Percentiles rank a stretch among this genome's conserved stretches.
Evolutionary conservation across 441 rosid species (phyloP).

Genomic region (Adansonia gregorii): DNA sequence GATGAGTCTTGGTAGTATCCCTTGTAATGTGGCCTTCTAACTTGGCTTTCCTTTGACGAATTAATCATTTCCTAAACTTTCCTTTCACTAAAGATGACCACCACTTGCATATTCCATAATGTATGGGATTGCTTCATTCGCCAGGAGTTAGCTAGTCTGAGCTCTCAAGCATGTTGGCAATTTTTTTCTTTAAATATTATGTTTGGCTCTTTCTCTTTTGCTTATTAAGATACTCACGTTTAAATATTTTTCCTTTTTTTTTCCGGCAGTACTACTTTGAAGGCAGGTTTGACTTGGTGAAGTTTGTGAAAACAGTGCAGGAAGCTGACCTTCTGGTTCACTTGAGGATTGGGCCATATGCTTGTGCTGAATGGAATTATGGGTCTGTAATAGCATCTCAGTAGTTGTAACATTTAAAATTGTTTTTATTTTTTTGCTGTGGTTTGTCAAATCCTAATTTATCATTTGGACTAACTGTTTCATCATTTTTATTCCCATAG

Average conservation of each 20-base stretch:
- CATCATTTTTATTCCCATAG: not conserved
- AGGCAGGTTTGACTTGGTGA: slow-evolving; percentile 72
- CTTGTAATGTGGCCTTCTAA: slow-evolving; percentile 1
- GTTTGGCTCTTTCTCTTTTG: not conserved
- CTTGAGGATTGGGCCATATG: slow-evolving; percentile 76
- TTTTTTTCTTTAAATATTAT: not conserved
- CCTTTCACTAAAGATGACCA: not conserved
- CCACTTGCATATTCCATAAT: not conserved
- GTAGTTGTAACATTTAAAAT: not conserved
- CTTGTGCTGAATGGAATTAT: slow-evolving; percentile 78
- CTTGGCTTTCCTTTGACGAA: not conserved
- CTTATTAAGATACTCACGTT: not conserved
- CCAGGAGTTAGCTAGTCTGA: not conserved
- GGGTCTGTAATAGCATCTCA: slow-evolving; percentile 42
- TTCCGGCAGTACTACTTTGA: slow-evolving; percentile 56
- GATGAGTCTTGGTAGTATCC: no score
- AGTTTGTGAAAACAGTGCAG: slow-evolving; percentile 57
- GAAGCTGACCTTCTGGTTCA: slow-evolving; percentile 73
- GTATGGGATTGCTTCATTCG: not conserved
- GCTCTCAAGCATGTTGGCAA: not conserved
- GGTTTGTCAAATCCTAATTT: not conserved
- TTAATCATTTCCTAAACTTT: not conserved
- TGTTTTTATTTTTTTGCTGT: not conserved
- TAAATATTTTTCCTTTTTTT: slow-evolving; percentile 10
- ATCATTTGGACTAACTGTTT: not conserved